Evolutionary conservation across 306 rosid species (phyloP), one percentile per base, ranked within the genome.

Genomic region (Spatholobus suberectus): DNA sequence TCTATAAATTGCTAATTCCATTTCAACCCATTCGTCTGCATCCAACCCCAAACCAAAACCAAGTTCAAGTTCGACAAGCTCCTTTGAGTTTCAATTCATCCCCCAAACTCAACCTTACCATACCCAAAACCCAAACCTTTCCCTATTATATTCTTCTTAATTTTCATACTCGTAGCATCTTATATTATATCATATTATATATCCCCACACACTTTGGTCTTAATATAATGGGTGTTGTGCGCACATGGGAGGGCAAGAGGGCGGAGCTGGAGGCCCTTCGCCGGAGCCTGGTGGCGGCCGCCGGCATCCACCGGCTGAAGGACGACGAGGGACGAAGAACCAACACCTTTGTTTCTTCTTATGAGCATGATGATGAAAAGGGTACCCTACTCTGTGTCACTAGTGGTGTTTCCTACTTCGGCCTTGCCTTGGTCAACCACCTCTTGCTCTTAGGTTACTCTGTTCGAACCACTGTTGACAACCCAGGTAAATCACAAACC

Each of bases 381-480:
- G 83, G 68, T 8, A 80, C 59, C 34, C 69, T 90, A 26, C 86
- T 96, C 3, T 94, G 98, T 67, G 97, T 96, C 26, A 96, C 99
- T 0, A 90, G 96, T 68, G 99, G 98, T 58, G 94, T 84, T 76
- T 94, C 99, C 3, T 89, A 88, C 76, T 75, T 94, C 20, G 98
- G 98, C 12, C 78, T 93, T 32, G 97, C 98, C 76, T 24, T 96
- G 66, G 89, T 92, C 26, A 88, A 88, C 70, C 85, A 75, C 4
- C 99, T 96, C 43, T 72, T 96, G 87, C 75, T 70, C 18, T 86
- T 83, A 38, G 98, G 99, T 68, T 96, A 87, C 86, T 92, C 97
- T 76, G 93, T 96, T 21, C 85, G 98, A 26, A 85, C 94, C 89
- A 35, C 87, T 9, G 87, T 92, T 21, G 85, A 91, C 1, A 91